phyloP scores from a whole-genome alignment of 768 basidiomycete genomes.

The Pleurotus pulmonarius region DNA sequence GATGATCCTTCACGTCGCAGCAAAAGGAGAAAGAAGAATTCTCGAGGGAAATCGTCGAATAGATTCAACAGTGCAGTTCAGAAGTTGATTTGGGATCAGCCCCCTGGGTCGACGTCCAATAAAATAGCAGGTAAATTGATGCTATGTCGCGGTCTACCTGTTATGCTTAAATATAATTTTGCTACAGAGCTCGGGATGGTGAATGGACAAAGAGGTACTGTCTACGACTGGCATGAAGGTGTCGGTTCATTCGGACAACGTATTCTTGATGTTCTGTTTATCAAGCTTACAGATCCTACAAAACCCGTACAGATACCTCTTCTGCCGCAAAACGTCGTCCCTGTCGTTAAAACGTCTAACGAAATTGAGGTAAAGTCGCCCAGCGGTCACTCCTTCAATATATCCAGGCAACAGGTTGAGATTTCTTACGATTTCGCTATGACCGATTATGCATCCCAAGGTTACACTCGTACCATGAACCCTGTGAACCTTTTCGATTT shows the following conservation, averaged over 20 bases:
- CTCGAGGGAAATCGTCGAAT: no score
- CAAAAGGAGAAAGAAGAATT: background rate
- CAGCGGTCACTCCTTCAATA: slow-evolving; percentile 12
- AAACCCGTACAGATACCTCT: slow-evolving; percentile 18
- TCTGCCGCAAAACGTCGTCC: slow-evolving; percentile 29
- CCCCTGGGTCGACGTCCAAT: background rate
- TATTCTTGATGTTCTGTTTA: slow-evolving; percentile 26
- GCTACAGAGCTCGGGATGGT: slow-evolving; percentile 32
- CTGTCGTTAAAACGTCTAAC: slow-evolving; percentile 11
- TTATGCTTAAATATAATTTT: slow-evolving; percentile 25
- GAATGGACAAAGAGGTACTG: slow-evolving; percentile 28
- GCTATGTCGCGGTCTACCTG: slow-evolving; percentile 27
- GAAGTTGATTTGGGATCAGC: background rate
- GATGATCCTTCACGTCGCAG: background rate
- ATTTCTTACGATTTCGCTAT: slow-evolving; percentile 26
- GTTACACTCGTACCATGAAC: slow-evolving; percentile 20
- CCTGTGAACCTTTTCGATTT: slow-evolving; percentile 20
- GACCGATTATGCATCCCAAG: slow-evolving; percentile 22
- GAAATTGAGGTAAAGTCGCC: slow-evolving; percentile 12
- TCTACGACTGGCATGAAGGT: slow-evolving; percentile 23
- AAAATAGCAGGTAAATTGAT: slow-evolving; percentile 23
- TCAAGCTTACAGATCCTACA: slow-evolving; percentile 21
- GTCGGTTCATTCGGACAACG: slow-evolving; percentile 14
- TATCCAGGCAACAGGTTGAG: slow-evolving; percentile 18
- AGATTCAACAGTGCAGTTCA: no score